Evolutionary conservation across 805 yeast species (phyloP).

Genomic region (Wickerhamomyces chambardii): DNA sequence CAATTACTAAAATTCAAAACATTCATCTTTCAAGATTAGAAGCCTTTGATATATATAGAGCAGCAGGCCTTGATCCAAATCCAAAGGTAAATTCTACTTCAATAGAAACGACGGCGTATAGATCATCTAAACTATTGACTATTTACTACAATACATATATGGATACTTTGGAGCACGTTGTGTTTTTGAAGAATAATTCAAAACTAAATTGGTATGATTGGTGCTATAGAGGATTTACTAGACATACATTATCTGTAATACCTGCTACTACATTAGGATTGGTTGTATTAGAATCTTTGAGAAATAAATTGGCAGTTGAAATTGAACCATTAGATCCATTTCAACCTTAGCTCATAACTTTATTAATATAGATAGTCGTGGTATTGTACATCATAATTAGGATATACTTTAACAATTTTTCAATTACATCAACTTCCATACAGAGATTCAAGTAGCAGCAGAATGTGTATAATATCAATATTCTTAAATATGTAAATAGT

Average conservation of each 20-base stretch:
- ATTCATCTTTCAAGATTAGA: conserved; percentile 74
- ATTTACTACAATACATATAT: conserved; percentile 68
- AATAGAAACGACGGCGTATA: conserved; percentile 7
- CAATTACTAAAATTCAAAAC: conserved; percentile 71
- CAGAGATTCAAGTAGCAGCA: no score
- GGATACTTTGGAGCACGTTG: conserved; percentile 60
- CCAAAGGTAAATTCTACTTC: neutral
- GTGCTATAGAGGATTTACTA: conserved; percentile 70
- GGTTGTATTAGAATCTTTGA: conserved; percentile 73
- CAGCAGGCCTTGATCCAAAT: conserved; percentile 2
- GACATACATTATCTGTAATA: conserved; percentile 64
- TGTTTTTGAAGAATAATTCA: conserved; percentile 44
- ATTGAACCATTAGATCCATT: conserved; percentile 2
- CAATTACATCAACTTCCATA: no score
- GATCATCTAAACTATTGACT: conserved; percentile 17
- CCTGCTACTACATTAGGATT: conserved; percentile 89
- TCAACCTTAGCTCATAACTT: neutral
- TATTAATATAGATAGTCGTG: no score
- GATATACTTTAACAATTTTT: no score
- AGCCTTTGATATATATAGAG: conserved; percentile 57
- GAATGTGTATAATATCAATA: no score
- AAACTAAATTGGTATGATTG: conserved; percentile 50
- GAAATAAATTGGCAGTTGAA: conserved; percentile 29
- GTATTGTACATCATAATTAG: no score
- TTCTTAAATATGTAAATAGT: no score